A percentile compares a stretch with the other conserved stretches of the same genome.
Conservation (phyloP, 768 basidiomycete species). For the Leccinum boreale region DNA sequence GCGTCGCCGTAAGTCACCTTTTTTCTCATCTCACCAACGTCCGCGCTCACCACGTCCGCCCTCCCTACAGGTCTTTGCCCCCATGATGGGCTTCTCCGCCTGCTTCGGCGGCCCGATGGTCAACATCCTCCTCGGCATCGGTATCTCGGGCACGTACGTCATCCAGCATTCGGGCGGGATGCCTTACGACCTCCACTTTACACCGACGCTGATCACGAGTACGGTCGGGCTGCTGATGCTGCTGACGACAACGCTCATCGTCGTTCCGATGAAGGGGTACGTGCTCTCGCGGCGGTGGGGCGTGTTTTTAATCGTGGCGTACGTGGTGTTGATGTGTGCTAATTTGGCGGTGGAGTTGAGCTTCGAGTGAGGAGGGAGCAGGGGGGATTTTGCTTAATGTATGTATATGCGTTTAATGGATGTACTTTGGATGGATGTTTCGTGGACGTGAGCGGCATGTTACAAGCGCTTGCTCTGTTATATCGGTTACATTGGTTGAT, state of each 20-base stretch:
- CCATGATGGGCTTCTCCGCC: conserved; percentile 92
- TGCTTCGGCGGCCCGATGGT: conserved; percentile 94
- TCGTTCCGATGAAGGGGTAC: conserved; percentile 85
- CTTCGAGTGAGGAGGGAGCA: conserved; percentile 1
- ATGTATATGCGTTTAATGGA: background rate
- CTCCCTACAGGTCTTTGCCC: conserved; percentile 65
- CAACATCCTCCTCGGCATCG: conserved; percentile 87
- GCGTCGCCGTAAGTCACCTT: conserved; percentile 67
- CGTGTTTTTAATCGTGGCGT: conserved; percentile 68
- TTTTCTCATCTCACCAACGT: background rate
- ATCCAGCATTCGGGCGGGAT: conserved; percentile 53
- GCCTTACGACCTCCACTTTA: conserved; percentile 75
- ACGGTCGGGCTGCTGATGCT: conserved; percentile 76
- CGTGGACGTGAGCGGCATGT: background rate
- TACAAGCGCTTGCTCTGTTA: background rate
- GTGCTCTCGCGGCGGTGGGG: conserved; percentile 82
- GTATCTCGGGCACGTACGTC: conserved; percentile 86
- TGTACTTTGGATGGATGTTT: background rate
- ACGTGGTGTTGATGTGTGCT: conserved; percentile 69
- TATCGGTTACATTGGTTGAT: too few species aligned
- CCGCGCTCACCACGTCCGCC: background rate
- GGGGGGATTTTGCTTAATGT: background rate
- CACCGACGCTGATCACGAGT: conserved; percentile 81
- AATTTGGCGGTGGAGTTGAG: conserved; percentile 77
- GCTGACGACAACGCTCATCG: conserved; percentile 69